Percentiles rank a stretch among this genome's conserved stretches.
Evolutionary conservation across 2,329 filamentous ascomycete genomes (phyloP).

Genomic region (Hypoxylon sp.): DNA sequence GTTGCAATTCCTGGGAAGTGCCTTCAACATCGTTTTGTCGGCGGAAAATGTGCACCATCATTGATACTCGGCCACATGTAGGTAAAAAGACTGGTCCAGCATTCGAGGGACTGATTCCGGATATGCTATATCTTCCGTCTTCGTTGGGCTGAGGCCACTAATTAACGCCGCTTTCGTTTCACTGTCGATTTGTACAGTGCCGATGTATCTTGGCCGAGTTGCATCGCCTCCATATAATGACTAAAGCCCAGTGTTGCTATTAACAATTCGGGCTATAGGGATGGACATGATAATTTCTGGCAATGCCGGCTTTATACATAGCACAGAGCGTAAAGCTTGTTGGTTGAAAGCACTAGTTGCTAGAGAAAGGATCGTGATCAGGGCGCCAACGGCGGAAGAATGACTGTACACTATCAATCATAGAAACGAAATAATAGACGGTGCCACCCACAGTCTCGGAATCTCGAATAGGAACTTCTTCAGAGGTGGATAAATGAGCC

Average conservation of each 20-base stretch:
- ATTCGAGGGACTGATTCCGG: too few species aligned
- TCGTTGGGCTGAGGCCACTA: not conserved
- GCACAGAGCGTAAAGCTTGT: conserved; percentile 9
- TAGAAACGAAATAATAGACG: not conserved
- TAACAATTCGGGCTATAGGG: not conserved
- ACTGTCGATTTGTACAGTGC: not conserved
- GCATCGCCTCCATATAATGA: not conserved
- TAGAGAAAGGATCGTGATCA: conserved; percentile 4
- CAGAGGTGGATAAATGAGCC: not conserved
- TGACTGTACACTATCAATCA: not conserved
- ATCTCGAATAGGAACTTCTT: conserved; percentile 4
- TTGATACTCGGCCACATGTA: not conserved
- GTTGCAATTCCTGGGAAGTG: not conserved
- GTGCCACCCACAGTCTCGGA: not conserved
- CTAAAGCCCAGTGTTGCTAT: conserved; percentile 1
- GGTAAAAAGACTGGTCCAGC: not conserved
- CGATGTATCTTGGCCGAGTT: not conserved
- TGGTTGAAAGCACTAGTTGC: conserved; percentile 7
- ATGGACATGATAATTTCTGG: not conserved
- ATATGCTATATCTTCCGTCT: not conserved
- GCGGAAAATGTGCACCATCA: conserved; percentile 1
- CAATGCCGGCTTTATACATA: not conserved
- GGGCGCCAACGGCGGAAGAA: not conserved
- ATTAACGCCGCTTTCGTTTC: conserved; percentile 1
- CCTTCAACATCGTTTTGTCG: not conserved